Evolutionary conservation across 208 protist species (phyloP).

Genomic region (Leptomonas pyrrhocoris): DNA sequence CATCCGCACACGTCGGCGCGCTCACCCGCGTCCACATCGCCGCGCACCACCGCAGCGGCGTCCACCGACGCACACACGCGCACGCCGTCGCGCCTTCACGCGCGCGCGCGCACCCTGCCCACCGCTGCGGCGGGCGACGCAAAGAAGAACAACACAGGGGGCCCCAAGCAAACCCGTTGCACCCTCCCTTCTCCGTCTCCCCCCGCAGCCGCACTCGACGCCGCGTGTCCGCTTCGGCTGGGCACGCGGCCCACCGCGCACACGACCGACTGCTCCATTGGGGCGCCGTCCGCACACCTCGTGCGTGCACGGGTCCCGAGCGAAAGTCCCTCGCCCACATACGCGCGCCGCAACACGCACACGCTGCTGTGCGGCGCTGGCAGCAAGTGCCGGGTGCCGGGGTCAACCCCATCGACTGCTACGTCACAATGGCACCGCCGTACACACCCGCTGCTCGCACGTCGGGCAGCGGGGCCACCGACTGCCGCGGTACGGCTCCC

Average conservation of each 20-base stretch:
- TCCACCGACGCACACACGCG: slow-evolving; percentile 16
- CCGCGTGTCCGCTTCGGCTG: neutral
- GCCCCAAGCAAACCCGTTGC: slow-evolving; percentile 62
- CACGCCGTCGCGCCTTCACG: neutral
- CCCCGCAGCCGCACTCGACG: slow-evolving; percentile 26
- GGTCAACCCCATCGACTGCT: slow-evolving; percentile 27
- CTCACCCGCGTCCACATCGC: slow-evolving; percentile 11
- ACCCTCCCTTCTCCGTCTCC: slow-evolving; percentile 15
- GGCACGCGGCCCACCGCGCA: slow-evolving; percentile 20
- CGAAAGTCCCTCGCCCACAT: slow-evolving; percentile 74
- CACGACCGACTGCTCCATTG: slow-evolving; percentile 32
- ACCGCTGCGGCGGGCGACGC: slow-evolving; percentile 24
- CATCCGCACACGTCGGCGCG: slow-evolving; percentile 6
- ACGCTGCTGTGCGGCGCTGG: slow-evolving; percentile 19
- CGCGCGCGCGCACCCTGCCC: slow-evolving; percentile 12
- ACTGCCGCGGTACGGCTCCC: slow-evolving; percentile 31
- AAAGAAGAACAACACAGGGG: slow-evolving; percentile 5
- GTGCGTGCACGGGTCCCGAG: slow-evolving; percentile 55
- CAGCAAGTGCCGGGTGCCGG: slow-evolving; percentile 65
- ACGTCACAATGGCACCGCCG: slow-evolving; percentile 33
- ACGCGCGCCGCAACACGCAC: slow-evolving; percentile 8
- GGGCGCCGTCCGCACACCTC: slow-evolving; percentile 24
- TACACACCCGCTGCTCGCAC: slow-evolving; percentile 38
- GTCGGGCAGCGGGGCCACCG: slow-evolving; percentile 31
- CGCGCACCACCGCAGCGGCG: slow-evolving; percentile 10